Conservation (phyloP, 208 protist genomes). For the Acanthamoeba royreba region DNA sequence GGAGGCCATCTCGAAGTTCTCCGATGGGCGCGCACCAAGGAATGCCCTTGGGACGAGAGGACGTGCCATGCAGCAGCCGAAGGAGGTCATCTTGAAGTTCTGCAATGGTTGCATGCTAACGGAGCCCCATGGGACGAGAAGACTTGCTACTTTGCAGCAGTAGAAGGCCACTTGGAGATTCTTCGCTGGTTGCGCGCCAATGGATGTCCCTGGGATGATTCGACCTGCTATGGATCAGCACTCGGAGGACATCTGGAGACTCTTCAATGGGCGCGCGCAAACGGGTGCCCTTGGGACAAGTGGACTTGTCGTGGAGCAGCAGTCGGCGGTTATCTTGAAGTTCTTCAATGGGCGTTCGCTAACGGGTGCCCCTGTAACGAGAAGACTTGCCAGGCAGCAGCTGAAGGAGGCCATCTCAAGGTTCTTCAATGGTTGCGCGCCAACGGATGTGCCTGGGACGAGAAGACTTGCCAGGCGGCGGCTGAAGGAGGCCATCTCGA, state of each 20-base stretch:
- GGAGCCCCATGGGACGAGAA: neutral
- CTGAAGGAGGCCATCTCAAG: neutral
- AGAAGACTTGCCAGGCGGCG: neutral
- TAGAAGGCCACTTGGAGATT: neutral
- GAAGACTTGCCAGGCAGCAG: neutral
- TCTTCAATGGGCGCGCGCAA: too few species aligned
- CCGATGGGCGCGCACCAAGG: neutral
- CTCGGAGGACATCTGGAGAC: neutral
- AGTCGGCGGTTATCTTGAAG: neutral
- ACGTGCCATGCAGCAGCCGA: neutral
- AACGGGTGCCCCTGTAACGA: neutral
- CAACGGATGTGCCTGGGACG: neutral
- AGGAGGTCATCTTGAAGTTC: neutral
- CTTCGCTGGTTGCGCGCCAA: neutral
- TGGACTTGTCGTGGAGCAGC: neutral
- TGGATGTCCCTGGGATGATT: neutral
- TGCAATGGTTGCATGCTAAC: neutral
- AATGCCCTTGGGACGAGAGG: neutral
- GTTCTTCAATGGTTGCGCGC: neutral
- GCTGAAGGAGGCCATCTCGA: neutral
- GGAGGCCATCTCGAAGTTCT: neutral
- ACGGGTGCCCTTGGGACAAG: neutral
- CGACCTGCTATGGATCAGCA: neutral
- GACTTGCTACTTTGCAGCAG: neutral
- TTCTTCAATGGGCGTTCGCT: neutral